These are phyloP conservation scores for Paecilomyces variotii DNA, from an alignment of 2,329 filamentous ascomycete genomes.

Conservation along the genomic window DNA sequence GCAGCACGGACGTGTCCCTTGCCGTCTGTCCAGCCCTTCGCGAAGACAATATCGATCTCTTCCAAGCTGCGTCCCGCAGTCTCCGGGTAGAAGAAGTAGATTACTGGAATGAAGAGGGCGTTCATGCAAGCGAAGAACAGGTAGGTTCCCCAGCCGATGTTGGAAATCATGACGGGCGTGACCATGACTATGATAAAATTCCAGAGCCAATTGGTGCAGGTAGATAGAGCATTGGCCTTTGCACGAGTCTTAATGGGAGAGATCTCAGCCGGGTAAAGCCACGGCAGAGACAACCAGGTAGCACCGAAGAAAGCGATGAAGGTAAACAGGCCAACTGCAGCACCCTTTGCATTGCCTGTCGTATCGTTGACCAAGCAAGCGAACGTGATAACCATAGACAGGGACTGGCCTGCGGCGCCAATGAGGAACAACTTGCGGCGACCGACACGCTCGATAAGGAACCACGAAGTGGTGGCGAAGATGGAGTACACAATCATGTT, in stretches of 20 bases:
- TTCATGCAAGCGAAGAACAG: conserved; percentile 23
- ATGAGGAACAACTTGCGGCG: conserved; percentile 19
- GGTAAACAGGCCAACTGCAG: conserved; percentile 44
- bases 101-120: conserved; percentile 15
- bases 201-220: conserved; percentile 44
- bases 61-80: conserved; percentile 21
- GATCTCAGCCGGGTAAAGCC: conserved; percentile 42
- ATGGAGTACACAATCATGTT: conserved; percentile 41
- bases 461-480: conserved; percentile 39
- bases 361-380: conserved; percentile 13
- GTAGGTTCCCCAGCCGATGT: conserved; percentile 23
- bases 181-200: conserved; percentile 37
- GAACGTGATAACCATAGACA: conserved; percentile 16
- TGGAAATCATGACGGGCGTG: conserved; percentile 21
- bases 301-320: conserved; percentile 60
- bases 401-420: conserved; percentile 19
- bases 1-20: conserved; percentile 13
- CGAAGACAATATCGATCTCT: conserved; percentile 24
- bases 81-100: conserved; percentile 26
- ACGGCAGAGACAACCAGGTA: conserved; percentile 54
- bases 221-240: conserved; percentile 45
- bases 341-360: conserved; percentile 12
- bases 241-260: conserved; percentile 46
- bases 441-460: conserved; percentile 40
- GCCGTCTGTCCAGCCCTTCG: conserved; percentile 9